Evolutionary conservation across 2,329 filamentous ascomycete genomes (phyloP).

Genomic region (Neonectria sp.): DNA sequence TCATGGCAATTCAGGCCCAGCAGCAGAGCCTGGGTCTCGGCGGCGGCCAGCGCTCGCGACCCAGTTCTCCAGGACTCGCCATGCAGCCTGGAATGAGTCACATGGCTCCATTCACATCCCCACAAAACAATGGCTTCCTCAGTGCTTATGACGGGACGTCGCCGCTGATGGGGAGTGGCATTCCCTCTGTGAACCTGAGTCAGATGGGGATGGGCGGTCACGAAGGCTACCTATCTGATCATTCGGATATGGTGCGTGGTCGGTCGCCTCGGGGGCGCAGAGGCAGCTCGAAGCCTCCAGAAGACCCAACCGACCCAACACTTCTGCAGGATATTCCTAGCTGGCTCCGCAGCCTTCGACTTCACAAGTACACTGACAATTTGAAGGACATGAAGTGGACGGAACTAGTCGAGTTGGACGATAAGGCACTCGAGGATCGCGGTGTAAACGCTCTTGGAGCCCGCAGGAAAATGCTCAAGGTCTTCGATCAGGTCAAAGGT

Average conservation of each 20-base stretch:
- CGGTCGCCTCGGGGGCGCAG: constrained; percentile 92
- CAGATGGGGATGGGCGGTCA: constrained; percentile 79
- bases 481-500: constrained; percentile 96
- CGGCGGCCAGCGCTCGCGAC: constrained; percentile 83
- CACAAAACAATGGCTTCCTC: constrained; percentile 95
- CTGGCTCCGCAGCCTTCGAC: constrained; percentile 93
- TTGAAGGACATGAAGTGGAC: constrained; percentile 98
- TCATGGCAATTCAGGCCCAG: constrained; percentile 84
- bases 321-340: constrained; percentile 95
- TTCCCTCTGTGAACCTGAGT: constrained; percentile 79
- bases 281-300: constrained; percentile 96
- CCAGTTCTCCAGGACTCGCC: constrained; percentile 89
- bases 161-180: constrained; percentile 78
- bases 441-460: constrained; percentile 97
- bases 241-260: constrained; percentile 91
- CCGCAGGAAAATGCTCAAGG: constrained; percentile 98
- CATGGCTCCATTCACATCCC: constrained; percentile 83
- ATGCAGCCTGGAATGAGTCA: constrained; percentile 78
- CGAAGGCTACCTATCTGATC: constrained; percentile 93
- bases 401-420: constrained; percentile 91
- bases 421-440: constrained; percentile 91
- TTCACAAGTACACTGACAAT: constrained; percentile 99
- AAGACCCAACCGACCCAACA: constrained; percentile 93
- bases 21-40: constrained; percentile 74
- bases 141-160: constrained; percentile 86